These are phyloP conservation scores for Ogataea paradorogensis DNA, from an alignment of 805 yeast species.

Conservation along the genomic window DNA sequence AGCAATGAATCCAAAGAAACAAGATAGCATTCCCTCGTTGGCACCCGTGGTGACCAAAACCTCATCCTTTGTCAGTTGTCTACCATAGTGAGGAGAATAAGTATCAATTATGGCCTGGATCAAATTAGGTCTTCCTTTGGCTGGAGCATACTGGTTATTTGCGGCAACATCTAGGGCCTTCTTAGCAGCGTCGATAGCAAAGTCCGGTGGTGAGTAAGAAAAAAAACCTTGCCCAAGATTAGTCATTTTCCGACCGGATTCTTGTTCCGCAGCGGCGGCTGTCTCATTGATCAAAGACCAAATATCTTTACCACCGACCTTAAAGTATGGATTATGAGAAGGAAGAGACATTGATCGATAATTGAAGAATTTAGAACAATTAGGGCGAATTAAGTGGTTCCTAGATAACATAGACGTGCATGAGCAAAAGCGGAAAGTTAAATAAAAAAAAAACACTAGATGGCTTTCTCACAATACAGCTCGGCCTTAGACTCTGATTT, in stretches of 20 bases:
- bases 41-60: slow-evolving; percentile 93
- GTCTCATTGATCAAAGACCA: slow-evolving; percentile 96
- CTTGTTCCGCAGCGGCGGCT: slow-evolving; percentile 75
- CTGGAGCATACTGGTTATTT: slow-evolving; percentile 89
- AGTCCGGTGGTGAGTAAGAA: slow-evolving; percentile 93
- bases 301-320: slow-evolving; percentile 77
- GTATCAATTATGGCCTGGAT: slow-evolving; percentile 65
- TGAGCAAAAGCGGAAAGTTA: slow-evolving; percentile 4
- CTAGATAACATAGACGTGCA: slow-evolving; percentile 11
- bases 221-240: slow-evolving; percentile 97
- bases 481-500: slow-evolving; percentile 9
- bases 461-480: slow-evolving; percentile 7
- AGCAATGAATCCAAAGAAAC: slow-evolving; percentile 78
- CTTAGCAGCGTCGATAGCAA: slow-evolving; percentile 80
- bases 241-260: slow-evolving; percentile 71
- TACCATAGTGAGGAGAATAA: slow-evolving; percentile 65
- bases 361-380: background rate
- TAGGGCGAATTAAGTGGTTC: background rate
- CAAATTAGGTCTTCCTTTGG: slow-evolving; percentile 80
- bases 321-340: slow-evolving; percentile 63
- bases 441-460: background rate
- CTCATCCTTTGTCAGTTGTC: slow-evolving; percentile 54
- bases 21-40: slow-evolving; percentile 88
- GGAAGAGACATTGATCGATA: slow-evolving; percentile 33
- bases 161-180: slow-evolving; percentile 69